Evolutionary conservation across 805 yeast genomes (phyloP).

Genomic region (Suhomyces prunicola): DNA sequence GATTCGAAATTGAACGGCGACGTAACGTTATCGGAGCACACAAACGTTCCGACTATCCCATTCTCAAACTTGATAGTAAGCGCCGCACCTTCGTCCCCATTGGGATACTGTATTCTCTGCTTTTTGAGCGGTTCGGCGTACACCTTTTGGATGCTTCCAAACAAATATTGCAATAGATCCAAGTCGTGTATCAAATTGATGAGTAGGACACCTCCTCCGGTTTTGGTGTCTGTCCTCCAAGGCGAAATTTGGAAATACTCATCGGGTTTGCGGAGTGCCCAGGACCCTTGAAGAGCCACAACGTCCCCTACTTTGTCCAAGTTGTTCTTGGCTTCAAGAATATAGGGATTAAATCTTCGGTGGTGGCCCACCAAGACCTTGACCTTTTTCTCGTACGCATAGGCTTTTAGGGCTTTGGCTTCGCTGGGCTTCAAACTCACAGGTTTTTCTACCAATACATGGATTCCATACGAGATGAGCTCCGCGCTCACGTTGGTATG

Average conservation of each 20-base stretch:
- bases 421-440: conserved; percentile 34
- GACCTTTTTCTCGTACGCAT: conserved; percentile 22
- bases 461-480: conserved; percentile 34
- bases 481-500: conserved; percentile 33
- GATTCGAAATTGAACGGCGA: conserved; percentile 41
- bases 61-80: conserved; percentile 34
- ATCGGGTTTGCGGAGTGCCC: conserved; percentile 37
- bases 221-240: conserved; percentile 34
- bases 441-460: conserved; percentile 41
- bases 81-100: conserved; percentile 43
- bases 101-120: conserved; percentile 24
- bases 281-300: conserved; percentile 40
- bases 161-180: conserved; percentile 37
- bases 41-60: conserved; percentile 40
- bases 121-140: conserved; percentile 36
- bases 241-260: conserved; percentile 34
- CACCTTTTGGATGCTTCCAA: conserved; percentile 38
- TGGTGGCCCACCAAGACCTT: conserved; percentile 41
- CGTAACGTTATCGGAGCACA: conserved; percentile 40
- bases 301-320: conserved; percentile 28
- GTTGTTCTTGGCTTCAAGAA: conserved; percentile 35
- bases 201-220: conserved; percentile 41
- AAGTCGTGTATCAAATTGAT: conserved; percentile 42
- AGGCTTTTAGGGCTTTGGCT: conserved; percentile 30
- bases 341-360: conserved; percentile 41